Base-by-base conservation (phyloP, 495 filamentous ascomycete species). In the Apiosordaria backusii region DNA sequence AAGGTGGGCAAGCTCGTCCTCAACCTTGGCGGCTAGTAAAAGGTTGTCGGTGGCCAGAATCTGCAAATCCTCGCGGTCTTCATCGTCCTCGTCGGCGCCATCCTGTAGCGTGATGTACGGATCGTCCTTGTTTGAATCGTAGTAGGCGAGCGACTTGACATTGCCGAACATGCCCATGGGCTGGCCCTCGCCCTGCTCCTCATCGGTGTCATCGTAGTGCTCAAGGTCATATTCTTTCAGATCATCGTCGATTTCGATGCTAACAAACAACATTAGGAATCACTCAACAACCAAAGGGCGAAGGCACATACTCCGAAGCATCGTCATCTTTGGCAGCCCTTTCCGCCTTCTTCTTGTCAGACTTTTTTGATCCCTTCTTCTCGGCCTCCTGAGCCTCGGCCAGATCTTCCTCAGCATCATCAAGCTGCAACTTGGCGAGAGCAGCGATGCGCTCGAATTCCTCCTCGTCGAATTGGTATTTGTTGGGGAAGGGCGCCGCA, bases 211-310 rank as follows among this genome's bases (percentile, higher is more conserved):
- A 67, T 96, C 92, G 73, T 98, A 99, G 75, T 97, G 88, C 65
- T 98, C 96, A 57, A 99, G 81, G 73, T 99, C 87, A 75, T 97
- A 98, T 76, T 98, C 92, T 75, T 92, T 93, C 10, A 99, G 83
- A 74, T 96, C 92, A 70, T 93, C 91, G 69, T 91, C 85, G 15
- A 81, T 68, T 57, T 81, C 78, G 62, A 81, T 75, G 22, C 81
- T 82, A 62, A 45, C 4, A 0, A 29, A 10, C 21, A 9, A 23
- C 10, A 66, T 79, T 66, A 77, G 72, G 64, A 63, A 19, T n/a
- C 26, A 7, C 0, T 63, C 15, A 55, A 0, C 16, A 18, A n/a
- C 27, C 7, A 23, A 21, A 52, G 35, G 9, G 23, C 24, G 23
- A 4, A 9, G 4, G 77, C 50, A 23, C 19, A 27, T 64, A 81